A percentile compares a stretch with the other conserved stretches of the same genome.
Conservation (phyloP, 2,329 filamentous ascomycete species). For the Pestalotiopsis sp. region DNA sequence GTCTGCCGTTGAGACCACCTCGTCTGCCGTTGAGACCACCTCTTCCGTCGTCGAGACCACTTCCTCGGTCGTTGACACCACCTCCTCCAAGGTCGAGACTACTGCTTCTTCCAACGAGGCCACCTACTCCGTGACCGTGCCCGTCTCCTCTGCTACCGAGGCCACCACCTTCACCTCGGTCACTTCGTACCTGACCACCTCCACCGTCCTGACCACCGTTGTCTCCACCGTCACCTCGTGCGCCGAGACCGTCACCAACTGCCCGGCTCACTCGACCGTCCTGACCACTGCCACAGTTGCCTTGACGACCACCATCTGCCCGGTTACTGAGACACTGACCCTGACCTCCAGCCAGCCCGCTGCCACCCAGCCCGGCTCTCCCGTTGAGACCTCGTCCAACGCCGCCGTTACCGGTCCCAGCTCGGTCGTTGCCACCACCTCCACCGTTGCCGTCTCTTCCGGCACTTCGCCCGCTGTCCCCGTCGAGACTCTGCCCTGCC, state of each 20-base stretch:
- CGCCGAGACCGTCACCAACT: conserved; percentile 51
- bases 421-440: conserved; percentile 26
- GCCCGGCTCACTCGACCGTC: conserved; percentile 42
- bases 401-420: conserved; percentile 7
- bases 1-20: conserved; percentile 20
- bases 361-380: conserved; percentile 3
- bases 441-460: conserved; percentile 30
- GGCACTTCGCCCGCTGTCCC: conserved; percentile 32
- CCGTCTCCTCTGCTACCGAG: conserved; percentile 12
- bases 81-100: conserved; percentile 9
- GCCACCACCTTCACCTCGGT: conserved; percentile 21
- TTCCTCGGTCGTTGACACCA: conserved; percentile 22
- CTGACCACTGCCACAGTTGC: conserved; percentile 55
- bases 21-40: conserved; percentile 2
- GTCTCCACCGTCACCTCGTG: conserved; percentile 53
- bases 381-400: conserved; percentile 18
- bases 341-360: conserved; percentile 24
- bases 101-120: conserved; percentile 22
- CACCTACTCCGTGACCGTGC: conserved; percentile 13
- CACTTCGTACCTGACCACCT: conserved; percentile 44
- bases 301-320: conserved; percentile 61
- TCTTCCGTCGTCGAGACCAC: conserved; percentile 15
- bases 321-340: conserved; percentile 55
- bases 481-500: conserved; percentile 55
- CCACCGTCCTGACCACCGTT: conserved; percentile 51